phyloP scores from a whole-genome alignment of 345 rosid genomes.

The Cardiospermum halicacabum region DNA sequence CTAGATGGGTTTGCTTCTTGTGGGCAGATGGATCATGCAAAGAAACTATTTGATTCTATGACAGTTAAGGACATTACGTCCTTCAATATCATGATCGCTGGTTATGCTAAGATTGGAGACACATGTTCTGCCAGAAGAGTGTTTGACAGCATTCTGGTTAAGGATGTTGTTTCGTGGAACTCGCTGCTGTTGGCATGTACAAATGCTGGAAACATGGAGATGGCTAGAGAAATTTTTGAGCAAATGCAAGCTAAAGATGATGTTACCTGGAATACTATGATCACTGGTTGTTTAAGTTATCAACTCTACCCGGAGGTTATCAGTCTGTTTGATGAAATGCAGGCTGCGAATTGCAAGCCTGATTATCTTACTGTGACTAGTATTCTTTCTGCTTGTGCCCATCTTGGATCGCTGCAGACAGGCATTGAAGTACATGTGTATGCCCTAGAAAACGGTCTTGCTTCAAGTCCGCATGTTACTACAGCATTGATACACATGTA shows the following conservation, averaged over 20 bases:
- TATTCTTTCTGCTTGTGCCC: conserved; percentile 24
- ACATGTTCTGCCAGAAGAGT: conserved; percentile 8
- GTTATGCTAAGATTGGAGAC: conserved; percentile 14
- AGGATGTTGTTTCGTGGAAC: conserved; percentile 25
- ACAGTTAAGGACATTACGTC: conserved; percentile 21
- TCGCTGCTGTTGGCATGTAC: conserved; percentile 15
- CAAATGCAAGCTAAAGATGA: conserved; percentile 17
- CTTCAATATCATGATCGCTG: conserved; percentile 24
- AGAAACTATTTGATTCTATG: conserved; percentile 19
- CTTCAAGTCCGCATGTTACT: conserved; percentile 17
- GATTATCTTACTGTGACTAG: conserved; percentile 17
- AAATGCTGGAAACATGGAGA: conserved; percentile 15
- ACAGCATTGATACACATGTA: conserved; percentile 26
- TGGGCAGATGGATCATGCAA: conserved; percentile 17
- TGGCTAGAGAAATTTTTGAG: conserved; percentile 13
- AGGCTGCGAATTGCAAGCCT: conserved; percentile 3
- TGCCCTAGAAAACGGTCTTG: conserved; percentile 13
- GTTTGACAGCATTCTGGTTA: conserved; percentile 14
- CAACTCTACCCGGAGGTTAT: conserved; percentile 11
- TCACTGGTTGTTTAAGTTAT: conserved; percentile 22
- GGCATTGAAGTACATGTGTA: conserved; percentile 12
- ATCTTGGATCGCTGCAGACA: conserved; percentile 19
- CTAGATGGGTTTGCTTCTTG: conserved; percentile 16
- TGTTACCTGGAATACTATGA: conserved; percentile 26
- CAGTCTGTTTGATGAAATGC: conserved; percentile 23